Evolutionary conservation across 768 basidiomycete genomes (phyloP).

Genomic region (Agaricus subrufescens): DNA sequence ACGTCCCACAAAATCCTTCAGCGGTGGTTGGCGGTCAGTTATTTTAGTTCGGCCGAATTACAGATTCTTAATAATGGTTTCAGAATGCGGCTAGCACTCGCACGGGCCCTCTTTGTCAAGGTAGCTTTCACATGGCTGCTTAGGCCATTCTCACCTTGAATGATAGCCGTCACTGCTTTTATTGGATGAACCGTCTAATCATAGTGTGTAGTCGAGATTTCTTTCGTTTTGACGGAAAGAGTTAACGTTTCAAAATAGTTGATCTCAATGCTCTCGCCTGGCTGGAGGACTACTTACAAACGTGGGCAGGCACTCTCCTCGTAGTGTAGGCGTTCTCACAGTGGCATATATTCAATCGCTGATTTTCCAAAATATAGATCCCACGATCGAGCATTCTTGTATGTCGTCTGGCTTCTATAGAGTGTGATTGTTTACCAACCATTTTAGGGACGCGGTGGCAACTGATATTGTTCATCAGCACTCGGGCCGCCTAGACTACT

Average conservation of each 20-base stretch:
- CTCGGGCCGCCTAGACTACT: conserved; percentile 89
- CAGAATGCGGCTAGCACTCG: conserved; percentile 94
- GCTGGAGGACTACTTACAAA: conserved; percentile 96
- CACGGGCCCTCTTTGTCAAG: conserved; percentile 95
- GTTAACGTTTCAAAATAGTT: conserved; percentile 34
- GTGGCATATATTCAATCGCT: neutral
- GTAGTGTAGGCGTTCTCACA: conserved; percentile 63
- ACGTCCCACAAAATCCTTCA: conserved; percentile 79
- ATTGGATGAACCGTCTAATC: conserved; percentile 95
- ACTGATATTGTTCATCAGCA: conserved; percentile 99
- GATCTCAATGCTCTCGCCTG: conserved; percentile 96
- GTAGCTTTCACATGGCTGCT: conserved; percentile 24
- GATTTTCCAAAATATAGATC: conserved; percentile 46
- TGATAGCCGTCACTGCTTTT: conserved; percentile 66
- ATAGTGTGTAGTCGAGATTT: conserved; percentile 50
- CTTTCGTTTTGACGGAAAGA: neutral
- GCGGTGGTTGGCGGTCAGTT: conserved; percentile 88
- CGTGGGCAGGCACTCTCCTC: conserved; percentile 87
- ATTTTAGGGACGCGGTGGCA: conserved; percentile 80
- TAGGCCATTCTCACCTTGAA: conserved; percentile 1
- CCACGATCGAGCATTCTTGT: conserved; percentile 97
- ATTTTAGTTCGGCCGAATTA: neutral
- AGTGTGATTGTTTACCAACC: neutral
- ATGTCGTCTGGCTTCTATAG: conserved; percentile 16
- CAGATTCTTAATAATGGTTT: neutral